phyloP scores from a whole-genome alignment of 2,329 filamentous ascomycete genomes.

The Trichoderma breve region DNA sequence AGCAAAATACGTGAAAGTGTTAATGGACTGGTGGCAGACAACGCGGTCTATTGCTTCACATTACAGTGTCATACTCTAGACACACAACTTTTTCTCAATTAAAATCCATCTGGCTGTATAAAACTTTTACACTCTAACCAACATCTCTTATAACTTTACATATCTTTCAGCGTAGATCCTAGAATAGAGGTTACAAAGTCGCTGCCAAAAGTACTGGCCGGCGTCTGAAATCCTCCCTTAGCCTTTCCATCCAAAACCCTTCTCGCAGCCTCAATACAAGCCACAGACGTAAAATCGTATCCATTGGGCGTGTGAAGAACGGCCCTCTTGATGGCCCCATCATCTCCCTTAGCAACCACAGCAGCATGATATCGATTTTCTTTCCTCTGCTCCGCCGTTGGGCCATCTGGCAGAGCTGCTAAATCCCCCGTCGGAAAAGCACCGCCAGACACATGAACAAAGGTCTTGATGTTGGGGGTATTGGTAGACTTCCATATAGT shows the following conservation, averaged over 20 bases:
- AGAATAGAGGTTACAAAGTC: neutral
- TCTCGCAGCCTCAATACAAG: neutral
- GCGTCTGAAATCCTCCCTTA: neutral
- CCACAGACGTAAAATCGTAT: neutral
- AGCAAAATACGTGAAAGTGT: neutral
- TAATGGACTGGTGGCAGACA: neutral
- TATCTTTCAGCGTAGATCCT: neutral
- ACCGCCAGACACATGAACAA: neutral
- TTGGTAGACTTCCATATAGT: neutral
- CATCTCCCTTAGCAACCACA: neutral
- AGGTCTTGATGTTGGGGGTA: neutral
- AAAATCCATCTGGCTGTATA: neutral
- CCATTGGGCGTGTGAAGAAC: neutral
- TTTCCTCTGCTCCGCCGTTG: neutral
- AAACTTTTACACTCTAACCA: fast-evolving
- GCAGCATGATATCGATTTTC: neutral
- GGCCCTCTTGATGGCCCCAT: neutral
- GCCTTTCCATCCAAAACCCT: neutral
- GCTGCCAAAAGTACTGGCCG: neutral
- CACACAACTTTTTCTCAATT: fast-evolving
- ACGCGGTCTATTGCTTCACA: neutral
- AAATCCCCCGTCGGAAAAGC: neutral
- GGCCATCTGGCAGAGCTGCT: neutral
- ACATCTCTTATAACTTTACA: neutral
- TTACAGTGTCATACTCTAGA: neutral